Percentiles rank a stretch among this genome's conserved stretches.
phyloP scores from a whole-genome alignment of 2,329 filamentous ascomycete species.

The Cercospora sesami region DNA sequence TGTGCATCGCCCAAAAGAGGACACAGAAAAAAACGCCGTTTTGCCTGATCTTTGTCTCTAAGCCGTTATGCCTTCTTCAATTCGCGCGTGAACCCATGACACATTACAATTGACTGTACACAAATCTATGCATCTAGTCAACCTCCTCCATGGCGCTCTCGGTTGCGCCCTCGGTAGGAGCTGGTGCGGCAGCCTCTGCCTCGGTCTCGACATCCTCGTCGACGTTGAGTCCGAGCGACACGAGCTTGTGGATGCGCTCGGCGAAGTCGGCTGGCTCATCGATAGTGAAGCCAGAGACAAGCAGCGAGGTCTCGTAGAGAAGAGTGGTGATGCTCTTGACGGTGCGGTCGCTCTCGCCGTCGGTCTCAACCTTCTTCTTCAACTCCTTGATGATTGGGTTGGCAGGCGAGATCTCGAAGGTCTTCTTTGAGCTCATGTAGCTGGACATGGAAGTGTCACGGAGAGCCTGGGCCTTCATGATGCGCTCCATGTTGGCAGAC shows the following conservation, averaged over 20 bases:
- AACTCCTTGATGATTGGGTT: constrained; percentile 97
- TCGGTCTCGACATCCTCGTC: constrained; percentile 82
- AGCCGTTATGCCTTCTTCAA: constrained; percentile 23
- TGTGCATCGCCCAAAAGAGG: constrained; percentile 15
- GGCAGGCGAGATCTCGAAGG: constrained; percentile 99
- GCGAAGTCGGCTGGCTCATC: constrained; percentile 97
- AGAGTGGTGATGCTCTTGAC: constrained; percentile 99
- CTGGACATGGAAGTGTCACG: constrained; percentile 99
- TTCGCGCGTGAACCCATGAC: constrained; percentile 23
- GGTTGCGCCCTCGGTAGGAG: constrained; percentile 64
- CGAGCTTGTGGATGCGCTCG: constrained; percentile 99
- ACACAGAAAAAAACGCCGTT: constrained; percentile 17
- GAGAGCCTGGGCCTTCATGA: constrained; percentile 99
- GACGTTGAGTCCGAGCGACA: constrained; percentile 95
- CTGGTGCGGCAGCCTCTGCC: constrained; percentile 58
- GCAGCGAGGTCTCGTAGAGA: constrained; percentile 96
- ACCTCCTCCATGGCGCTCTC: constrained; percentile 99
- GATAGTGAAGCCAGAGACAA: constrained; percentile 99
- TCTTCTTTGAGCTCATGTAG: constrained; percentile 99
- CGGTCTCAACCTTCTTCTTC: constrained; percentile 97
- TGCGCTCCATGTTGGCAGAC: constrained; percentile 99
- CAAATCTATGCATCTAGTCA: constrained; percentile 64
- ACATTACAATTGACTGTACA: constrained; percentile 24
- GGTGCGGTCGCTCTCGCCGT: constrained; percentile 97
- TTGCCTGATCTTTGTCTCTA: constrained; percentile 18